Percentiles rank a stretch among this genome's conserved stretches.
phyloP scores from a whole-genome alignment of 805 yeast genomes.

The Lachancea meyersii region DNA sequence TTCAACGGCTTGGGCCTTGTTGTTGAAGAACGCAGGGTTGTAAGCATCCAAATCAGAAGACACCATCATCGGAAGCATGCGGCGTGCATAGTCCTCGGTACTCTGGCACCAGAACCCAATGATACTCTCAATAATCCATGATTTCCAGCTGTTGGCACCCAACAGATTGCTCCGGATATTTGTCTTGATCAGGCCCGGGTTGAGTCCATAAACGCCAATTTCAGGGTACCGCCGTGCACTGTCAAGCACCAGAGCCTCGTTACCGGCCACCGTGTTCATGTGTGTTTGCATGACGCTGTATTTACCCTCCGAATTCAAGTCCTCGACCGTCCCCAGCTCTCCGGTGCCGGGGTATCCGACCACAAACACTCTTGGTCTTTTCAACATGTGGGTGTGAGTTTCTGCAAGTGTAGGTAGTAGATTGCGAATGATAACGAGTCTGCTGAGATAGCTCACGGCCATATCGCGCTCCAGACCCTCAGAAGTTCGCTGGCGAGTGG shows the following conservation, averaged over 20 bases:
- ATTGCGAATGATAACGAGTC: conserved; percentile 29
- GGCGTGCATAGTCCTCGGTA: conserved; percentile 33
- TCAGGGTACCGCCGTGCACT: conserved; percentile 17
- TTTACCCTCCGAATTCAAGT: conserved; percentile 32
- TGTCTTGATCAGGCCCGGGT: conserved; percentile 37
- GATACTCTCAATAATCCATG: conserved; percentile 24
- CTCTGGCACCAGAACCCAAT: conserved; percentile 30
- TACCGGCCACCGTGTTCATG: conserved; percentile 40
- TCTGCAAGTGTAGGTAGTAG: conserved; percentile 23
- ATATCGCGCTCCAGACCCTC: conserved; percentile 37
- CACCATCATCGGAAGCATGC: conserved; percentile 29
- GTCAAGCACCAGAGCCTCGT: conserved; percentile 33
- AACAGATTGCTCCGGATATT: conserved; percentile 31
- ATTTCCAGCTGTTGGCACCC: conserved; percentile 27
- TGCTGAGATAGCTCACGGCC: conserved; percentile 35
- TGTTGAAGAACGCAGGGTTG: conserved; percentile 30
- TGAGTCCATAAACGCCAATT: conserved; percentile 32
- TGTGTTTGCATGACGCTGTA: conserved; percentile 32
- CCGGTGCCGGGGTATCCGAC: conserved; percentile 38
- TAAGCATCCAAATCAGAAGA: conserved; percentile 26
- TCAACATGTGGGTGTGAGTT: conserved; percentile 2
- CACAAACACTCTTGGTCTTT: conserved; percentile 32
- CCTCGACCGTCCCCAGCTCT: conserved; percentile 30
- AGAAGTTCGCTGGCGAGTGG: conserved; percentile 27
- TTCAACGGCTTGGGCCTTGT: conserved; percentile 24